Percentiles rank a stretch among this genome's conserved stretches.
These are phyloP conservation scores for Nemania abortiva DNA, from an alignment of 2,329 filamentous ascomycete genomes.

Conservation along the genomic window DNA sequence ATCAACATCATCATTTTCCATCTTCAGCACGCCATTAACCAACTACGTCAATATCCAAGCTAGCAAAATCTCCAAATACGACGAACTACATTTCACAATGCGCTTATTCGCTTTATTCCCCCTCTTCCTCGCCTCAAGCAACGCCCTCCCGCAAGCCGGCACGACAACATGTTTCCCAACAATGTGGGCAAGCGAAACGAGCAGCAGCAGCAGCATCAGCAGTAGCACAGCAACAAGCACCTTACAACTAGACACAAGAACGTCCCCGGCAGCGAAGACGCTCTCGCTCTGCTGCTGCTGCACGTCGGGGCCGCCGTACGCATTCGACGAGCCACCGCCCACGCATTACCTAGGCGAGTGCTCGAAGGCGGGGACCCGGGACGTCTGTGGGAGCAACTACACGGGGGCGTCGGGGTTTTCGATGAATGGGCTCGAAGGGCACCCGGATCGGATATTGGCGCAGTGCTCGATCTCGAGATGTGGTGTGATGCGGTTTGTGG, in stretches of 20 bases:
- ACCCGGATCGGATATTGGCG: slow-evolving; percentile 10
- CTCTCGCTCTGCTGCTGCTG: slow-evolving; percentile 28
- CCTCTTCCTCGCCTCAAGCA: not conserved
- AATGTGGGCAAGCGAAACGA: slow-evolving; percentile 1
- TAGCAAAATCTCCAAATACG: no score
- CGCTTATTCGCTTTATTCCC: not conserved
- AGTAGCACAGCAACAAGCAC: not conserved
- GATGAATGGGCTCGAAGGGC: slow-evolving; percentile 11
- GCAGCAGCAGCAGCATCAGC: not conserved
- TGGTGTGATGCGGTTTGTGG: slow-evolving; percentile 23
- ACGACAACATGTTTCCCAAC: slow-evolving; percentile 17
- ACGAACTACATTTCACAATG: not conserved
- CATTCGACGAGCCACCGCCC: not conserved
- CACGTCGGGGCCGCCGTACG: not conserved
- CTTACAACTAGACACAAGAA: not conserved
- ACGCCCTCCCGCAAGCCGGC: not conserved
- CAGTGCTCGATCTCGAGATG: slow-evolving; percentile 21
- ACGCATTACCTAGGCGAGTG: slow-evolving; percentile 12
- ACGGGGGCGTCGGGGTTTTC: slow-evolving; percentile 16
- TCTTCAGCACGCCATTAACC: not conserved
- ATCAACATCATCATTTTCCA: not conserved
- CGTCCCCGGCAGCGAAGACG: not conserved
- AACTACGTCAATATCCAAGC: not conserved
- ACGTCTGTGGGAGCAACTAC: slow-evolving; percentile 21
- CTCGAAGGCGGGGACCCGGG: slow-evolving; percentile 13